These are phyloP conservation scores for Choanephora cucurbitarum DNA, from an alignment of 371 early-diverging fungal species.

Conservation along the genomic window DNA sequence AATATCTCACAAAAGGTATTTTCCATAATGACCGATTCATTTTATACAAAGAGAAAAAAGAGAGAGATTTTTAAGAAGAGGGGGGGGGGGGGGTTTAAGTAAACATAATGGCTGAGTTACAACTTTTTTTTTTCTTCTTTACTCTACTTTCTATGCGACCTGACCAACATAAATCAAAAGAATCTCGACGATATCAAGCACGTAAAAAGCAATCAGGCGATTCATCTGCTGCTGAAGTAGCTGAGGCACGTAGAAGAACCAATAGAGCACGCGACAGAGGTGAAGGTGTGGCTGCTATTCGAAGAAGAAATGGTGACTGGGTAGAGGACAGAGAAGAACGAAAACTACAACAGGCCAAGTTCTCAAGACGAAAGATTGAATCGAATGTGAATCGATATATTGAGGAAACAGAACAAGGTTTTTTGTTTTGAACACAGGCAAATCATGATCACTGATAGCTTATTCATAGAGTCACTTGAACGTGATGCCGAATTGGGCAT, in stretches of 20 bases:
- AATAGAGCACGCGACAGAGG: constrained; percentile 40
- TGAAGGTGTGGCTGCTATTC: constrained; percentile 39
- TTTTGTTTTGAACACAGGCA: background rate
- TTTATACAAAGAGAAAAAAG: background rate
- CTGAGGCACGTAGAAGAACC: constrained; percentile 33
- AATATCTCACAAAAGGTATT: constrained; percentile 9
- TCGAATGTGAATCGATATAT: constrained; percentile 42
- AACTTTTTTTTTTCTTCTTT: constrained; percentile 8
- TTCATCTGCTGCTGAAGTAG: constrained; percentile 38
- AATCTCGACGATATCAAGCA: constrained; percentile 47
- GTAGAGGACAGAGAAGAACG: constrained; percentile 19
- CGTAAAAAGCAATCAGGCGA: constrained; percentile 46
- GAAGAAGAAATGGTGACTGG: constrained; percentile 44
- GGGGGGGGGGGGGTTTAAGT: background rate
- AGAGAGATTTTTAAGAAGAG: background rate
- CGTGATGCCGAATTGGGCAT: constrained; percentile 52
- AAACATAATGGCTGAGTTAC: background rate
- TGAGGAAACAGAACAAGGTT: constrained; percentile 42
- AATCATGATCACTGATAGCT: background rate
- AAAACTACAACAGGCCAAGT: constrained; percentile 25
- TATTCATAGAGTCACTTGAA: constrained; percentile 27
- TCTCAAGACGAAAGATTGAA: constrained; percentile 34
- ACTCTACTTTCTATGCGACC: constrained; percentile 40
- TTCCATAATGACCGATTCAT: constrained; percentile 4
- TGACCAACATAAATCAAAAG: constrained; percentile 49